phyloP scores from a whole-genome alignment of 768 basidiomycete genomes.

The Leucogyrophana mollusca region DNA sequence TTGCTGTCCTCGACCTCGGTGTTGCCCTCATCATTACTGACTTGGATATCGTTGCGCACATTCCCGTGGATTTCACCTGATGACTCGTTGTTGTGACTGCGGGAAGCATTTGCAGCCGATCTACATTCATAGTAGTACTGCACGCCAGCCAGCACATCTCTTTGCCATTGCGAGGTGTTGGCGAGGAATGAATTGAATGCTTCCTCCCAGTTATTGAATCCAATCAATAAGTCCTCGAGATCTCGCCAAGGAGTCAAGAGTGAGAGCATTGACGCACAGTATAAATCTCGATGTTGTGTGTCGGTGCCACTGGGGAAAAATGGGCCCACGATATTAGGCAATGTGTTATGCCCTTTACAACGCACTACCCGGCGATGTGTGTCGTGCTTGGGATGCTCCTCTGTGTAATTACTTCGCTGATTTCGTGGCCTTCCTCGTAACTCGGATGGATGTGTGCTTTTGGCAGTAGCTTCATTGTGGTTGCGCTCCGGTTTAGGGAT shows the following conservation, averaged over 20 bases:
- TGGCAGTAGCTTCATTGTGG: too few species aligned
- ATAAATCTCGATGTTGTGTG: constrained; percentile 4
- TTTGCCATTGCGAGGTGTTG: not conserved
- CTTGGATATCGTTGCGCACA: too few species aligned
- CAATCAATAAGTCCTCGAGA: constrained; percentile 14
- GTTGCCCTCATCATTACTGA: too few species aligned
- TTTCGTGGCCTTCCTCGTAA: constrained; percentile 20
- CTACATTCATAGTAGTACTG: constrained; percentile 32
- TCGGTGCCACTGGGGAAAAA: constrained; percentile 33
- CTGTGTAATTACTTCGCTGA: constrained; percentile 16
- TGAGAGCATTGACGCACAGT: not conserved
- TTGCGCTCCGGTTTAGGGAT: too few species aligned
- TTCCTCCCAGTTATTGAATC: constrained; percentile 11
- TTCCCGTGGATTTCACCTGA: too few species aligned
- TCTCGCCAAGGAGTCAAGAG: constrained; percentile 4
- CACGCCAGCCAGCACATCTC: constrained; percentile 21
- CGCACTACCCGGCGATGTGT: constrained; percentile 17
- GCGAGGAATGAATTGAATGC: constrained; percentile 17
- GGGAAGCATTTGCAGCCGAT: too few species aligned
- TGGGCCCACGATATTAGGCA: constrained; percentile 34
- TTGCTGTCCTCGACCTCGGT: too few species aligned
- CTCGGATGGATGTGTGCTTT: too few species aligned
- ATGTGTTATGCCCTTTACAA: constrained; percentile 26
- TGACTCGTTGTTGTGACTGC: too few species aligned
- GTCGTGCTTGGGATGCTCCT: constrained; percentile 5